phyloP scores from a whole-genome alignment of 176 grass and related monocot genomes.

The Themeda triandra region DNA sequence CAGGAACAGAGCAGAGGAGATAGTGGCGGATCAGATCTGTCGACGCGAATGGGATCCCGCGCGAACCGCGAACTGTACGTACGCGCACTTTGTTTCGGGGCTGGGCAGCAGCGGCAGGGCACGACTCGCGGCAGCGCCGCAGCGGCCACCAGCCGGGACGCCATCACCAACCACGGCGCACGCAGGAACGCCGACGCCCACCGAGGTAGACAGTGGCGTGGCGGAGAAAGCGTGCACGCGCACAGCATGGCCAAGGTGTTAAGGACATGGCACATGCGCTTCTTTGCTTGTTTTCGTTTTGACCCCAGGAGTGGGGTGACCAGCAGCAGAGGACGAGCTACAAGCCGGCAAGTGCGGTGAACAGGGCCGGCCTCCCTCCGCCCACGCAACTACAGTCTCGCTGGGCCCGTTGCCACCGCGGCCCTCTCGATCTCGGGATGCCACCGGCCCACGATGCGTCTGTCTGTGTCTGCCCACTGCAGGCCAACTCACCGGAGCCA shows the following conservation, averaged over 20 bases:
- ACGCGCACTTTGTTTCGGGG: too few relatives aligned
- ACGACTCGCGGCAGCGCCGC: neutral
- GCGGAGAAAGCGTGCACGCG: neutral
- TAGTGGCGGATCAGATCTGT: neutral
- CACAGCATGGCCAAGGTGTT: too few relatives aligned
- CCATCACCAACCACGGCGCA: neutral
- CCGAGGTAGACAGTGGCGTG: neutral
- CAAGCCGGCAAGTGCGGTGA: neutral
- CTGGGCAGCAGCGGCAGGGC: too few relatives aligned
- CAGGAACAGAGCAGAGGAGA: neutral
- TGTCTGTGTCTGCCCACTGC: neutral
- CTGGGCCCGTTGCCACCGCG: neutral
- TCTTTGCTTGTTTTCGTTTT: too few relatives aligned
- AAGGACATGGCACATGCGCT: conserved; percentile 4
- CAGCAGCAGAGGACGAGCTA: too few relatives aligned
- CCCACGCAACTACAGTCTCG: too few relatives aligned
- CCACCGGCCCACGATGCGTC: conserved; percentile 32
- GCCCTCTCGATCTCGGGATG: neutral
- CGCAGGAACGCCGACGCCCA: neutral
- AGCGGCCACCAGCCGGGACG: neutral
- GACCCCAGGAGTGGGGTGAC: too few relatives aligned
- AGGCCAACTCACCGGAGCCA: conserved; percentile 1
- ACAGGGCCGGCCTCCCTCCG: neutral
- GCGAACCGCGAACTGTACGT: too few relatives aligned
- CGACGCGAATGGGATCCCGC: too few relatives aligned